These are phyloP conservation scores for Cutaneotrichosporon mucoides DNA, from an alignment of 1,284 basidiomycete genomes.

Conservation along the genomic window DNA sequence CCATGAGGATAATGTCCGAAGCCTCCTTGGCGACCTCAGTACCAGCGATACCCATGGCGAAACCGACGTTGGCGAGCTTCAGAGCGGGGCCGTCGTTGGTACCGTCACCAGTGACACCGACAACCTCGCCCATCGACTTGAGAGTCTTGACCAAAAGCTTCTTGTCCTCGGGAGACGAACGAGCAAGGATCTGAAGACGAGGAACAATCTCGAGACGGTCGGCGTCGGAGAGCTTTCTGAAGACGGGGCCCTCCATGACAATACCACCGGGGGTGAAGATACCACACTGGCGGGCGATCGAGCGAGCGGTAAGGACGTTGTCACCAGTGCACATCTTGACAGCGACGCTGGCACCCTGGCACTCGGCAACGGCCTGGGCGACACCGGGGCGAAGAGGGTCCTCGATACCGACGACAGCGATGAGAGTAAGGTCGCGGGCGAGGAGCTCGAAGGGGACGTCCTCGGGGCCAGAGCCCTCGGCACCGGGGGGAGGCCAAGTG, in stretches of 20 bases:
- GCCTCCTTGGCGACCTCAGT: constrained; percentile 99
- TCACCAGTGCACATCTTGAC: constrained; percentile 99
- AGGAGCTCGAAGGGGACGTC: constrained; percentile 68
- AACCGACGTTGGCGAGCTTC: constrained; percentile 89
- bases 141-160: constrained; percentile 85
- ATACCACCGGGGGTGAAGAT: constrained; percentile 55
- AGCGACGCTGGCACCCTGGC: constrained; percentile 81
- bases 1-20: constrained; percentile 97
- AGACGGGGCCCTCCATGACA: constrained; percentile 63
- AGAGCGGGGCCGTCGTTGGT: constrained; percentile 97
- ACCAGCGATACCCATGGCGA: constrained; percentile 98
- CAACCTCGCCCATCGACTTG: constrained; percentile 82
- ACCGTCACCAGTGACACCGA: constrained; percentile 96
- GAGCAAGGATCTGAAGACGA: constrained; percentile 64
- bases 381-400: constrained; percentile 92
- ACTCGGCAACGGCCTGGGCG: constrained; percentile 77
- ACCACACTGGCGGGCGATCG: constrained; percentile 91
- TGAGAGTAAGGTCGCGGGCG: constrained; percentile 72
- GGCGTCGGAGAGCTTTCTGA: constrained; percentile 54
- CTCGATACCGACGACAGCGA: constrained; percentile 89
- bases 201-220: constrained; percentile 56
- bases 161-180: constrained; percentile 98
- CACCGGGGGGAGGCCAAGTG: constrained; percentile 70
- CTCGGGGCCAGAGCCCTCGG: constrained; percentile 54
- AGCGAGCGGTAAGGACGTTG: constrained; percentile 83